phyloP scores from a whole-genome alignment of 257 asterid species.

The Jacaranda mimosifolia region DNA sequence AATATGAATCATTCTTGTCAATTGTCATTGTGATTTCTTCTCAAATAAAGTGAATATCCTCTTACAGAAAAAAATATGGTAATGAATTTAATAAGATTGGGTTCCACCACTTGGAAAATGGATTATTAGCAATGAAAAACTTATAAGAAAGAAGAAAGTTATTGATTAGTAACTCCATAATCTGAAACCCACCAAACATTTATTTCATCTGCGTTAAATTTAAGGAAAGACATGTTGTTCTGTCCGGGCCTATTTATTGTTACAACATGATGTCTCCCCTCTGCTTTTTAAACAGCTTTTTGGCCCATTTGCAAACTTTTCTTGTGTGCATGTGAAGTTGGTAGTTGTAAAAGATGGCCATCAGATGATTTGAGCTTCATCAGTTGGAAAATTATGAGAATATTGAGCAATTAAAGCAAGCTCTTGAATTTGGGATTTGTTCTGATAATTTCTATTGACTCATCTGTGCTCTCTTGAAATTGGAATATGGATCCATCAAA shows the following conservation, averaged over 20 bases:
- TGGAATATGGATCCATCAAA: too few species aligned
- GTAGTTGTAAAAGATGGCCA: conserved; percentile 14
- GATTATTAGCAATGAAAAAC: not conserved
- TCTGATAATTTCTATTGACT: too few species aligned
- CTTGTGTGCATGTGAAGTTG: not conserved
- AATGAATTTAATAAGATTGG: not conserved
- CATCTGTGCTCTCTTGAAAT: too few species aligned
- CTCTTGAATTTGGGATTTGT: conserved; percentile 36
- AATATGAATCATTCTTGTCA: not conserved
- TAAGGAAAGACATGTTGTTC: conserved; percentile 22
- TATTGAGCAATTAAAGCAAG: conserved; percentile 44
- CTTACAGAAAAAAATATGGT: not conserved
- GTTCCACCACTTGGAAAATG: not conserved
- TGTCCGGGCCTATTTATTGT: conserved; percentile 17
- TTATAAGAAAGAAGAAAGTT: not conserved
- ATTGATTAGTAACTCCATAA: not conserved
- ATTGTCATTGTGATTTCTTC: not conserved
- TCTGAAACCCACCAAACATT: conserved; percentile 34
- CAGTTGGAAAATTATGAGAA: conserved; percentile 48
- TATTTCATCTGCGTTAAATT: conserved; percentile 16
- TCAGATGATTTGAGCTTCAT: not conserved
- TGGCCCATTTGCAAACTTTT: not conserved
- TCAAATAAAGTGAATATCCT: not conserved
- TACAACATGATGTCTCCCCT: not conserved
- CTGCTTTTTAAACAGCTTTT: conserved; percentile 5